Evolutionary conservation across 495 filamentous ascomycete genomes (phyloP).

Genomic region (Daldinia concentrica): DNA sequence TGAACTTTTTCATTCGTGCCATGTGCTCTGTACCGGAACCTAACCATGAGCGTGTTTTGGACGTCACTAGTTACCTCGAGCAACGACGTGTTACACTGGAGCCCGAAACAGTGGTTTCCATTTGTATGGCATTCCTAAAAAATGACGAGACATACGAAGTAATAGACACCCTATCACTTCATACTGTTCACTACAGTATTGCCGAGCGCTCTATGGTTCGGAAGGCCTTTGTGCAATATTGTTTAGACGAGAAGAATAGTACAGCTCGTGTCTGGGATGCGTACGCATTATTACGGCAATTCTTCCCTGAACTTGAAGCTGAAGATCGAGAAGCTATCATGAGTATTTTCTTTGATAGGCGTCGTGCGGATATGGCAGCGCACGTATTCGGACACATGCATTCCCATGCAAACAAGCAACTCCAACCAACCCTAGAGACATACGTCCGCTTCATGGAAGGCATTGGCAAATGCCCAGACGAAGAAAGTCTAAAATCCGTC

Average conservation of each 20-base stretch:
- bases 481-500: conserved; percentile 72
- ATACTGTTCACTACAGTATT: conserved; percentile 69
- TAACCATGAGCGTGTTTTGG: conserved; percentile 71
- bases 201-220: conserved; percentile 71
- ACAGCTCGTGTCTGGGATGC: conserved; percentile 78
- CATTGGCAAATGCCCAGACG: conserved; percentile 69
- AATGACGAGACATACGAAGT: conserved; percentile 78
- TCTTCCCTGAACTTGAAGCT: conserved; percentile 78
- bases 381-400: conserved; percentile 92
- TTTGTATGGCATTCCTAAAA: conserved; percentile 74
- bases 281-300: conserved; percentile 77
- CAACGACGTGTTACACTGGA: conserved; percentile 74
- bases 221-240: conserved; percentile 70
- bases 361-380: conserved; percentile 80
- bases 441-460: conserved; percentile 83
- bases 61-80: conserved; percentile 78
- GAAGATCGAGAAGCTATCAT: conserved; percentile 75
- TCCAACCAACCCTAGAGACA: conserved; percentile 72
- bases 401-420: conserved; percentile 61
- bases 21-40: conserved; percentile 65
- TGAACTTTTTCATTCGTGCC: conserved; percentile 80
- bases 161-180: conserved; percentile 76
- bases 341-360: conserved; percentile 80
- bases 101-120: conserved; percentile 73
- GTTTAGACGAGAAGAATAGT: conserved; percentile 66